Percentiles rank a stretch among this genome's conserved stretches.
Evolutionary conservation across 139 green algal species (phyloP).

Genomic region (Chlorella vulgaris): DNA sequence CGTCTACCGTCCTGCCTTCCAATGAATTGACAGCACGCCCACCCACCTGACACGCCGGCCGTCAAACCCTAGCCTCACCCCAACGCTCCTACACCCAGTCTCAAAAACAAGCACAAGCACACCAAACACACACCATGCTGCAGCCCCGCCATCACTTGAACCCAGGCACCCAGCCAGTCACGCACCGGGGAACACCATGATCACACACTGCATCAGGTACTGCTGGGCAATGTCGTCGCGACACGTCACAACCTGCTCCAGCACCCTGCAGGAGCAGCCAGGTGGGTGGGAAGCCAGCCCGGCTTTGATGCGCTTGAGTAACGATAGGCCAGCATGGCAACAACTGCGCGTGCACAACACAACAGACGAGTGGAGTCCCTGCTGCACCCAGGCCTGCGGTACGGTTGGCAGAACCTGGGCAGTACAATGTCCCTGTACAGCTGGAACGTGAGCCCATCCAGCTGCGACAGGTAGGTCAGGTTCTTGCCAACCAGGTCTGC

Average conservation of each 20-base stretch:
- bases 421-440: slow-evolving; percentile 81
- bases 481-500: slow-evolving; percentile 90
- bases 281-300: too few relatives aligned
- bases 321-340: too few relatives aligned
- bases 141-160: too few relatives aligned
- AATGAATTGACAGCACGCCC: too few relatives aligned
- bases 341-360: too few relatives aligned
- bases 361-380: too few relatives aligned
- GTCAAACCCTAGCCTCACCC: too few relatives aligned
- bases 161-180: background rate
- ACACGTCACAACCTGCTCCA: slow-evolving; percentile 89
- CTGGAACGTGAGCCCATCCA: slow-evolving; percentile 91
- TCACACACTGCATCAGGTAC: slow-evolving; percentile 97
- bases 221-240: slow-evolving; percentile 97
- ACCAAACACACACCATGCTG: background rate
- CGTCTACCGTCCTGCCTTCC: too few relatives aligned
- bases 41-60: too few relatives aligned
- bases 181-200: slow-evolving; percentile 51
- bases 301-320: too few relatives aligned
- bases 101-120: background rate
- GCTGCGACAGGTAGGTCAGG: slow-evolving; percentile 92
- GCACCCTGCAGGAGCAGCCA: slow-evolving; percentile 13
- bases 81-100: background rate
- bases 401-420: too few relatives aligned
- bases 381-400: too few relatives aligned